These are phyloP conservation scores for Syzygium syzygioides DNA, from an alignment of 441 rosid species.

Conservation along the genomic window DNA sequence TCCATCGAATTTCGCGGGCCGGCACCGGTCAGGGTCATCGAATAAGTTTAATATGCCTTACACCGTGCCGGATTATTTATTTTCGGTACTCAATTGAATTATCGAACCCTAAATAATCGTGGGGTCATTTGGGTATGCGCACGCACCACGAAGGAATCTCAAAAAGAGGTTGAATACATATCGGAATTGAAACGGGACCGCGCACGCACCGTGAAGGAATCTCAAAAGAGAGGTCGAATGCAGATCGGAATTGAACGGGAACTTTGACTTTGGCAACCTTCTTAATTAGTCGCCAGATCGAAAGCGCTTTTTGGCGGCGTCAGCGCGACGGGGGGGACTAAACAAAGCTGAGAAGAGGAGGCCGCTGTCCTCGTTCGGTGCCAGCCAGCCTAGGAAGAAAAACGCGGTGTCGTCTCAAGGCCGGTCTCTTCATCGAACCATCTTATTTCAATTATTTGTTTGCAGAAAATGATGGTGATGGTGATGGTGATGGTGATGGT, in stretches of 20 bases:
- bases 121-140: background rate
- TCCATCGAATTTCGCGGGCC: background rate
- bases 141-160: background rate
- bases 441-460: background rate
- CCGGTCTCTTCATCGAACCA: background rate
- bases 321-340: background rate
- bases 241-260: background rate
- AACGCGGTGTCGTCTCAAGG: background rate
- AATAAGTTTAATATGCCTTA: background rate
- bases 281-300: background rate
- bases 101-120: background rate
- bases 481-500: background rate
- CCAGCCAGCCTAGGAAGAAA: background rate
- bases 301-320: background rate
- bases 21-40: rapidly evolving
- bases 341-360: background rate
- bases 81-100: background rate
- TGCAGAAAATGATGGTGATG: background rate
- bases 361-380: background rate
- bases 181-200: background rate
- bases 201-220: background rate
- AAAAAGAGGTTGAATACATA: background rate
- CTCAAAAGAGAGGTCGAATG: background rate
- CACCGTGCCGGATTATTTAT: background rate
- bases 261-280: background rate